Base-by-base conservation (phyloP, 768 basidiomycete species). In the Fomitopsis serialis region DNA sequence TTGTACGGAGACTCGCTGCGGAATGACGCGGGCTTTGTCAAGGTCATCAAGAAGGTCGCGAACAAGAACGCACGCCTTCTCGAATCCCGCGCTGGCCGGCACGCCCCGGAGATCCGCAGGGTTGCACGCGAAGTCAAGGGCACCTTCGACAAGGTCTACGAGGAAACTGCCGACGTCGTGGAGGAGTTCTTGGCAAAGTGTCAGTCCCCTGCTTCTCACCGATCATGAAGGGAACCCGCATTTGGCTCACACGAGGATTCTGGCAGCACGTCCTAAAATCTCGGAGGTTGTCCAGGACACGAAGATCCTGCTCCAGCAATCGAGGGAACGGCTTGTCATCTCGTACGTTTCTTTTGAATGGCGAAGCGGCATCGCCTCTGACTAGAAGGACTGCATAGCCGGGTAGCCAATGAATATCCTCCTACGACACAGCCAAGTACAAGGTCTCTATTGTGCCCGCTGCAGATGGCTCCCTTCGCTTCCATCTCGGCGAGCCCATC, bases 21-120 rank as follows among this genome's bases (percentile, higher is more conserved):
- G 58, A 92, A 94, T 70, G 96, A 98, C 54, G 96, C 95, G 1
- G 97, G 97, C 48, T 89, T 98, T 58, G 92, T 96, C 61, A 97
- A 98, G 74, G 95, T 98, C n/a, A 86, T 99, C 69, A 95, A 94
- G 71, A 89, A 79, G 54, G 92, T 95, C 10, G 94, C 94, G 3
- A 84, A 78, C 64, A 87, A 85, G 72, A 91, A 92, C 56, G 90
- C 84, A 0, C 78, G 80, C 25, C 76, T 88, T 7, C 66, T 96
- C 23, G 89, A 92, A 62, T 81, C 78, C 10, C 79, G 81, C 27
- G 89, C 90, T 11, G 86, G 82, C n/a, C 80, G 78, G 46, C 90
- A 94, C 68, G 89, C 82, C 7, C 89, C 90, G 0, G 88, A 92
- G 62, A 78, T 98, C 55, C 79, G 80, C 68, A 78, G 90, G 25